These are phyloP conservation scores for Corrigiola litoralis DNA, from an alignment of 179 eudicot genomes.

Conservation along the genomic window DNA sequence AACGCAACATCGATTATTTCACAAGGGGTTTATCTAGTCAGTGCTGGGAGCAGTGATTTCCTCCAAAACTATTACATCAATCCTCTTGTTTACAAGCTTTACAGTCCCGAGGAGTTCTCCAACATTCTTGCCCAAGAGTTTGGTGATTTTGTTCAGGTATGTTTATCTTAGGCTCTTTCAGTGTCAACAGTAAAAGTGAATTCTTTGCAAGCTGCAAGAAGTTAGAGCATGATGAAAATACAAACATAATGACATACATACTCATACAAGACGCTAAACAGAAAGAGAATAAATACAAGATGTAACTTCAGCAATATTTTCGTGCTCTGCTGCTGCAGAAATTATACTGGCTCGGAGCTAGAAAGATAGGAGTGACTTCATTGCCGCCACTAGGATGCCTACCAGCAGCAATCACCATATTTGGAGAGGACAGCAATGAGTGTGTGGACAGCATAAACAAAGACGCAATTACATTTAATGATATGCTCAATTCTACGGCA, in stretches of 20 bases:
- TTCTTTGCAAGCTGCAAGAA: too few species aligned
- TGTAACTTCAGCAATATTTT: too few species aligned
- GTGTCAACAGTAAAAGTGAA: too few species aligned
- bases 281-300: too few species aligned
- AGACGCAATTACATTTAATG: constrained; percentile 65
- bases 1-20: constrained; percentile 66
- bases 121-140: constrained; percentile 58
- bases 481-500: constrained; percentile 73
- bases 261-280: too few species aligned
- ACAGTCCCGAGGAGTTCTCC: constrained; percentile 68
- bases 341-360: constrained; percentile 75
- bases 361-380: constrained; percentile 84
- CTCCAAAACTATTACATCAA: constrained; percentile 84
- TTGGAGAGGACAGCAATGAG: constrained; percentile 61
- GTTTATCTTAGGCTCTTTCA: too few species aligned
- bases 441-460: constrained; percentile 65
- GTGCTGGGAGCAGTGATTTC: constrained; percentile 93
- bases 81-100: constrained; percentile 63
- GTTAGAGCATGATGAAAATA: too few species aligned
- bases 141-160: constrained; percentile 60
- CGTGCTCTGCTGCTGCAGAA: constrained; percentile 34
- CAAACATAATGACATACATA: too few species aligned
- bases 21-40: constrained; percentile 57
- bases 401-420: constrained; percentile 83
- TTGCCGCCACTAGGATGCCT: constrained; percentile 90